phyloP scores from a whole-genome alignment of 2,329 filamentous ascomycete species.

The Neocatenulostroma microsporum region DNA sequence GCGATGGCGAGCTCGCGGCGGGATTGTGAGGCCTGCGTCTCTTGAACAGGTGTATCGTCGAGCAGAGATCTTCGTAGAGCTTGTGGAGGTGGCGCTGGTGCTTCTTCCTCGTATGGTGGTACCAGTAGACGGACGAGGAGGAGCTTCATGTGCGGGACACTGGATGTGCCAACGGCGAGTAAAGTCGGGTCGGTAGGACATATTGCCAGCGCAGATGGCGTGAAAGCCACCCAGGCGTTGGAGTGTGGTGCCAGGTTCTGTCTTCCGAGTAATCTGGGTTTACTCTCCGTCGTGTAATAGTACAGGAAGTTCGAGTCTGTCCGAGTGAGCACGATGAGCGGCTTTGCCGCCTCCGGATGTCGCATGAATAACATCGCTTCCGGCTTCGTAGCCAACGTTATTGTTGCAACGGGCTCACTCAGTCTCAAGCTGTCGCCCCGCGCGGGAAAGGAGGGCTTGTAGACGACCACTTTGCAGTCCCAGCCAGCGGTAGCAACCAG shows the following conservation, averaged over 20 bases:
- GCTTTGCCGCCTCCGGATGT: slow-evolving; percentile 40
- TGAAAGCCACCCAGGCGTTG: slow-evolving; percentile 58
- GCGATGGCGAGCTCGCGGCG: slow-evolving; percentile 44
- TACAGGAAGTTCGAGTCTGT: slow-evolving; percentile 53
- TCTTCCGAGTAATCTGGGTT: slow-evolving; percentile 42
- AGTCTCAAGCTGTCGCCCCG: slow-evolving; percentile 17
- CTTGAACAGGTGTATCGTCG: slow-evolving; percentile 16
- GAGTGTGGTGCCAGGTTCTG: slow-evolving; percentile 57
- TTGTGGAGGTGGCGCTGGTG: slow-evolving; percentile 8
- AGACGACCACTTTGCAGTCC: slow-evolving; percentile 51
- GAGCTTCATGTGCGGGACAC: slow-evolving; percentile 55
- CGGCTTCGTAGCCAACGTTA: slow-evolving; percentile 46
- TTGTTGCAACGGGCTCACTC: slow-evolving; percentile 35
- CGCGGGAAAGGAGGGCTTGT: slow-evolving; percentile 29
- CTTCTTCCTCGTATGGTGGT: slow-evolving; percentile 28
- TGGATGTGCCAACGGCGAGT: slow-evolving; percentile 53
- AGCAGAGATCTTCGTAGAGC: slow-evolving; percentile 17
- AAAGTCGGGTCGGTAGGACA: slow-evolving; percentile 49
- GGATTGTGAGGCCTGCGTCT: slow-evolving; percentile 47
- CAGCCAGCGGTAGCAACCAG: slow-evolving; percentile 54
- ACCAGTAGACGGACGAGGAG: slow-evolving; percentile 52
- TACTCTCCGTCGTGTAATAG: slow-evolving; percentile 41
- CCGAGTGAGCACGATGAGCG: slow-evolving; percentile 47
- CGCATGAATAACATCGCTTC: slow-evolving; percentile 49
- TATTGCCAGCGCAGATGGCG: slow-evolving; percentile 49